Percentiles rank a stretch among this genome's conserved stretches.
phyloP scores from a whole-genome alignment of 192 early-diverging fungal species.

The Linnemannia zychae region DNA sequence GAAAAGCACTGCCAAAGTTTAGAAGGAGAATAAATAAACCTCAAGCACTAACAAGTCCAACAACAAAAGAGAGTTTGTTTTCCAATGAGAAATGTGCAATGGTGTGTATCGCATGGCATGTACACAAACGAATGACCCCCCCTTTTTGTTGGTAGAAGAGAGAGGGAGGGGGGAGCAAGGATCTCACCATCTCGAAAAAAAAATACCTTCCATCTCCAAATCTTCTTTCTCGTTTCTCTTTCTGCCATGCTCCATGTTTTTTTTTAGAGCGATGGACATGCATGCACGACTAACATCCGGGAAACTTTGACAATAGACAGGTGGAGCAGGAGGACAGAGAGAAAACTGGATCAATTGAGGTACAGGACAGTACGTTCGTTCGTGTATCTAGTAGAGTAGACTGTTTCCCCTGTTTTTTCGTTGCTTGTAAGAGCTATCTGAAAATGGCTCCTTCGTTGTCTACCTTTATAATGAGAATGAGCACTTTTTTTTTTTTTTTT shows the following conservation, averaged over 20 bases:
- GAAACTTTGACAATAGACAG: no score
- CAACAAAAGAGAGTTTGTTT: no score
- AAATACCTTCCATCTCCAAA: neutral
- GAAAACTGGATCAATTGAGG: neutral
- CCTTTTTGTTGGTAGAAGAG: neutral
- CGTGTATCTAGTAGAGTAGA: neutral
- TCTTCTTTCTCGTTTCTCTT: neutral
- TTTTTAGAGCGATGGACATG: neutral
- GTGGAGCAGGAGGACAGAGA: neutral
- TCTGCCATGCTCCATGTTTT: neutral
- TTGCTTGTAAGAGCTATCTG: neutral
- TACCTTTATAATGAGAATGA: neutral
- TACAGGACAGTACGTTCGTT: neutral
- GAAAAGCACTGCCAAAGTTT: no score
- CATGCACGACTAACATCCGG: neutral
- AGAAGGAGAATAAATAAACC: no score
- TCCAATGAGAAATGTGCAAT: neutral
- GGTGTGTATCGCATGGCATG: neutral
- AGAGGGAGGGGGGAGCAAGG: neutral
- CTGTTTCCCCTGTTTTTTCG: neutral
- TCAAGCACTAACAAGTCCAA: no score
- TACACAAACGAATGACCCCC: no score
- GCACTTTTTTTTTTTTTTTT: neutral
- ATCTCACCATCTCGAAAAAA: neutral
- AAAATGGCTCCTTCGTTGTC: neutral